phyloP scores from a whole-genome alignment of 352 stramenopile genomes.

The Achlya hypogyna region DNA sequence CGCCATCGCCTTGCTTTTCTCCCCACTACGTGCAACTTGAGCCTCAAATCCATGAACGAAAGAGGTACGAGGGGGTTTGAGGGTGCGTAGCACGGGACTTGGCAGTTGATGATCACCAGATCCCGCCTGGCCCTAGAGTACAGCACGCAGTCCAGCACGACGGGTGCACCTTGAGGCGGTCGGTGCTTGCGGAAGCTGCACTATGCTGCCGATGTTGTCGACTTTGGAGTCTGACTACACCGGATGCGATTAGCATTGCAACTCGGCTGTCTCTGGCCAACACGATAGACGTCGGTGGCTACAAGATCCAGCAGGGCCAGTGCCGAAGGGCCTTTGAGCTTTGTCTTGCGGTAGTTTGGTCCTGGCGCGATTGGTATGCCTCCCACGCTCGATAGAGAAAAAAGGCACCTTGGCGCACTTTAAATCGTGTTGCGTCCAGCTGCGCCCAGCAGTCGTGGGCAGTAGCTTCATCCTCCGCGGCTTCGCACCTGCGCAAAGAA shows the following conservation, averaged over 20 bases:
- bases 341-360: slow-evolving; percentile 70
- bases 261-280: slow-evolving; percentile 25
- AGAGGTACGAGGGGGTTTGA: slow-evolving; percentile 47
- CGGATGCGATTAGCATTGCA: not conserved
- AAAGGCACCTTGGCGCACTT: slow-evolving; percentile 58
- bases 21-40: slow-evolving; percentile 32
- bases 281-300: slow-evolving; percentile 63
- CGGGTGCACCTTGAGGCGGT: not conserved
- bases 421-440: slow-evolving; percentile 56
- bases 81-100: slow-evolving; percentile 74
- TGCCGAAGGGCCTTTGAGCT: slow-evolving; percentile 51
- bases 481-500: slow-evolving; percentile 43
- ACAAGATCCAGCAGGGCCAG: slow-evolving; percentile 48
- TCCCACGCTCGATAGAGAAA: not conserved
- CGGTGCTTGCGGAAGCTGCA: slow-evolving; percentile 45
- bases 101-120: slow-evolving; percentile 74
- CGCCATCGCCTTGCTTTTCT: slow-evolving; percentile 59
- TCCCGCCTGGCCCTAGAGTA: slow-evolving; percentile 27
- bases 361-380: slow-evolving; percentile 23
- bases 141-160: not conserved
- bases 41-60: not conserved
- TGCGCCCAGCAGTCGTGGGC: slow-evolving; percentile 49
- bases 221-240: slow-evolving; percentile 56
- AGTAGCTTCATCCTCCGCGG: slow-evolving; percentile 25
- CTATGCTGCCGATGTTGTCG: slow-evolving; percentile 61